A percentile compares a stretch with the other conserved stretches of the same genome.
Evolutionary conservation across 805 yeast genomes (phyloP).

Genomic region (Candida vartiovaarae): DNA sequence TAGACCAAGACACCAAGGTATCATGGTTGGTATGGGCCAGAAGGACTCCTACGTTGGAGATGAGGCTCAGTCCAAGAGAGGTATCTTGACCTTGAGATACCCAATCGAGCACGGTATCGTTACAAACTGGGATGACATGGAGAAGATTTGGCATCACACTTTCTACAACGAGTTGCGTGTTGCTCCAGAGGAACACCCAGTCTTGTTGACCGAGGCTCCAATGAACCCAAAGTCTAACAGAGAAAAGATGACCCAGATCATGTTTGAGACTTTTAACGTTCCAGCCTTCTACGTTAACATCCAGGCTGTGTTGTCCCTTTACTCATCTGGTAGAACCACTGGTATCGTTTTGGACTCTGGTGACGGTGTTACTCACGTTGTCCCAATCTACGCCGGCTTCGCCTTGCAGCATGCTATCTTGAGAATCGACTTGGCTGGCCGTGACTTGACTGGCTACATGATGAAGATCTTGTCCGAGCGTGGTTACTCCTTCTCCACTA

Average conservation of each 20-base stretch:
- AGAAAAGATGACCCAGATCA: constrained; percentile 99
- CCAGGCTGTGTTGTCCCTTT: constrained; percentile 96
- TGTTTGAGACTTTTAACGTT: constrained; percentile 98
- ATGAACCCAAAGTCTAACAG: constrained; percentile 99
- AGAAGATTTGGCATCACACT: constrained; percentile 99
- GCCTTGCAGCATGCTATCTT: constrained; percentile 97
- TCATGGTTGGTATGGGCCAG: constrained; percentile 99
- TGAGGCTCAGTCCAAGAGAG: constrained; percentile 99
- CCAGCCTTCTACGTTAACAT: constrained; percentile 99
- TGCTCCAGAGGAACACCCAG: constrained; percentile 99
- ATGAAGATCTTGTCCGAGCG: constrained; percentile 98
- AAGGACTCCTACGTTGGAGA: constrained; percentile 99
- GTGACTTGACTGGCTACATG: constrained; percentile 98
- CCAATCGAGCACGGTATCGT: constrained; percentile 99
- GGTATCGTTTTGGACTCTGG: constrained; percentile 99
- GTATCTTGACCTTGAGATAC: constrained; percentile 96
- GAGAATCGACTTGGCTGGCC: constrained; percentile 99
- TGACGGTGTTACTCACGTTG: constrained; percentile 99
- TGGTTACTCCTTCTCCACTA: constrained; percentile 97
- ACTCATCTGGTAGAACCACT: constrained; percentile 99
- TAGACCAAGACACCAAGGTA: constrained; percentile 99
- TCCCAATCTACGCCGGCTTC: constrained; percentile 99
- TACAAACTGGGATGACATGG: constrained; percentile 99
- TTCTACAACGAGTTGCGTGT: constrained; percentile 99
- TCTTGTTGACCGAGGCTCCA: constrained; percentile 98